These are phyloP conservation scores for Erysiphe pulchra DNA, from an alignment of 2,329 filamentous ascomycete species.

Conservation along the genomic window DNA sequence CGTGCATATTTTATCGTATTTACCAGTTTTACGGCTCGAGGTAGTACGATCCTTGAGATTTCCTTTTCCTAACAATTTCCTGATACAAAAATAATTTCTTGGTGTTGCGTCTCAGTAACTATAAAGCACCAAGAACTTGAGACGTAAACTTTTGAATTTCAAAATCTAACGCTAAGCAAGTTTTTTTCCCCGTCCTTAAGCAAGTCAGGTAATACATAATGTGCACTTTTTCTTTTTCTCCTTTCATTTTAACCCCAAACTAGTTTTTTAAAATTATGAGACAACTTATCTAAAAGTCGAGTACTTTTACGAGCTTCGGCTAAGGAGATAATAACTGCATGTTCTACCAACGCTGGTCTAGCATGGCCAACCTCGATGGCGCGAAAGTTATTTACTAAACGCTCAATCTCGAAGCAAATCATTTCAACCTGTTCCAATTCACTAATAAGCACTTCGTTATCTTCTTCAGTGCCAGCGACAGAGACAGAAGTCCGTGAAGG, in stretches of 20 bases:
- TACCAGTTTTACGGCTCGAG: too few relatives aligned
- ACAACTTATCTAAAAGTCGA: conserved; percentile 61
- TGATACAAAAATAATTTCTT: too few relatives aligned
- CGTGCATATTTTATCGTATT: too few relatives aligned
- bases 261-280: conserved; percentile 77
- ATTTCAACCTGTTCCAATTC: conserved; percentile 14
- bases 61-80: too few relatives aligned
- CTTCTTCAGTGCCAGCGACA: conserved; percentile 1
- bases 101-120: too few relatives aligned
- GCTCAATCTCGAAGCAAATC: conserved; percentile 54
- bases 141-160: too few relatives aligned
- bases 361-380: conserved; percentile 14
- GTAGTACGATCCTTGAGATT: too few relatives aligned
- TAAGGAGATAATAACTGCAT: conserved; percentile 53
- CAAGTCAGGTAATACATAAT: too few relatives aligned
- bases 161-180: too few relatives aligned
- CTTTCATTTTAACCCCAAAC: conserved; percentile 35
- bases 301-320: conserved; percentile 72
- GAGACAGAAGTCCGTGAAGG: conserved; percentile 19
- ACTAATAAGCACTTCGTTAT: conserved; percentile 5
- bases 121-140: too few relatives aligned
- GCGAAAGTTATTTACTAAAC: conserved; percentile 28
- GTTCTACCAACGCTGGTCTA: conserved; percentile 23
- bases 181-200: too few relatives aligned
- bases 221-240: too few relatives aligned